Percentiles rank a stretch among this genome's conserved stretches.
Evolutionary conservation across 495 filamentous ascomycete genomes (phyloP).

Genomic region (Lasiosphaeria miniovina): DNA sequence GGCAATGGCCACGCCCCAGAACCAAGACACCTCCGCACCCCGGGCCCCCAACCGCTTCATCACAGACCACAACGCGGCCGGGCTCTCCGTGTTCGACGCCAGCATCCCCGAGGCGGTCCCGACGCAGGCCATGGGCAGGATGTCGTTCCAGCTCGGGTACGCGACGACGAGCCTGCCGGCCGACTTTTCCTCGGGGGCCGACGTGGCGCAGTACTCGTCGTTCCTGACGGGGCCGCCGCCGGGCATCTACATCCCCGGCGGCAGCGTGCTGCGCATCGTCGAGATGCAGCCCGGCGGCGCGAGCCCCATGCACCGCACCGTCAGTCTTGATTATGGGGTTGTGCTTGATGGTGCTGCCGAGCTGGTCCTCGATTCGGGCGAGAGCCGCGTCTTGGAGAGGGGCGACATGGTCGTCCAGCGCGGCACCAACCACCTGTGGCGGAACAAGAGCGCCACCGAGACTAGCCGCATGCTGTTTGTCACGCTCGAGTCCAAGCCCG

Average conservation of each 20-base stretch:
- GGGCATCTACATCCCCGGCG: conserved; percentile 34
- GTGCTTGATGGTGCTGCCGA: conserved; percentile 60
- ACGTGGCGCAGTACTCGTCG: conserved; percentile 37
- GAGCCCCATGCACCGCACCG: conserved; percentile 58
- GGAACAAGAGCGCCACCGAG: conserved; percentile 49
- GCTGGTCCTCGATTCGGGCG: conserved; percentile 54
- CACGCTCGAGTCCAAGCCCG: conserved; percentile 40
- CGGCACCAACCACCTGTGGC: conserved; percentile 59
- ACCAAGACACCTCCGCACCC: neutral
- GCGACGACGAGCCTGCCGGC: conserved; percentile 32
- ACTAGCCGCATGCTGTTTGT: conserved; percentile 56
- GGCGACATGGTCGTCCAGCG: conserved; percentile 46
- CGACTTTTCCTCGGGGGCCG: conserved; percentile 31
- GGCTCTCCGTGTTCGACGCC: conserved; percentile 41
- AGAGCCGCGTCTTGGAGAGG: conserved; percentile 40
- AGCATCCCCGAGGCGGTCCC: conserved; percentile 38
- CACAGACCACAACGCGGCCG: conserved; percentile 39
- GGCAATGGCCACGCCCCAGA: too few species aligned
- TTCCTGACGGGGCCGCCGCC: conserved; percentile 30
- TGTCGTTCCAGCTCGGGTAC: conserved; percentile 40
- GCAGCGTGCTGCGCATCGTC: conserved; percentile 49
- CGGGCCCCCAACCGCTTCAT: conserved; percentile 41
- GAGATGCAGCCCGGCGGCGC: conserved; percentile 46
- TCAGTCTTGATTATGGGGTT: conserved; percentile 64
- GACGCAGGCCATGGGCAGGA: conserved; percentile 33